Base-by-base conservation (phyloP, 768 basidiomycete genomes). In the Auriscalpium microsporum region DNA sequence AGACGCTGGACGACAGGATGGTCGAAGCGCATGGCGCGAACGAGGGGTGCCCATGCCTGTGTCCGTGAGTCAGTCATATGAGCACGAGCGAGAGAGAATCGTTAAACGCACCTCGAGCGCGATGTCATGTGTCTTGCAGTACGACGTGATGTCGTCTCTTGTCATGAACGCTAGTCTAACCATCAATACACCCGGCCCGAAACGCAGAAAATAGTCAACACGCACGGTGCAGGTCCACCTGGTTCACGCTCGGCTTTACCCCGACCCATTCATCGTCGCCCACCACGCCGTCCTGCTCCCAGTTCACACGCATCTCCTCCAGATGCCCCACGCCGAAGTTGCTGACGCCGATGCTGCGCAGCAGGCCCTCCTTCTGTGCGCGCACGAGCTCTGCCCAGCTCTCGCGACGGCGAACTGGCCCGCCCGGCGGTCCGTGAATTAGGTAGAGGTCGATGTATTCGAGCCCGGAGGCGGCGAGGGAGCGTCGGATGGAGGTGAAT, bases 1-100 rank as follows among this genome's bases (percentile, higher is more conserved):
- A 82, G 69, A 35, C 64, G 64, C 23, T 66, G 65, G 58, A 89
- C 71, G 10, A 68, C 67, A 17, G 81, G 77, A 68, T 86, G 79
- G 17, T 78, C 64, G 70, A 90, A 86, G 47, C 82, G 76, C 67
- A 81, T 72, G 10, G 79, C 84, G 19, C 86, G 75, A 16, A 81
- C 86, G 7, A 90, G 75, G 5, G 86, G 84, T 9, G 75, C 86
- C 86, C 87, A 90, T 7, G 86, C 86, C 81, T 85, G 61, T 85
- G 61, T 14, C 0, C 14, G 38, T 5, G 33, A 13, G 38, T 21
- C 21, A 21, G 10, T 16, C 45, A 9, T n/a, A 47, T 35, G 16
- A 37, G 35, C 42, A 8, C 23, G 34, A 44, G 10, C 35, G 21
- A 21, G 50, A 42, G 50, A 50, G n/a, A 2, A 45, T 48, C 5